Base-by-base conservation (phyloP, 108 stramenopile genomes). In the Nitzschia palea region DNA sequence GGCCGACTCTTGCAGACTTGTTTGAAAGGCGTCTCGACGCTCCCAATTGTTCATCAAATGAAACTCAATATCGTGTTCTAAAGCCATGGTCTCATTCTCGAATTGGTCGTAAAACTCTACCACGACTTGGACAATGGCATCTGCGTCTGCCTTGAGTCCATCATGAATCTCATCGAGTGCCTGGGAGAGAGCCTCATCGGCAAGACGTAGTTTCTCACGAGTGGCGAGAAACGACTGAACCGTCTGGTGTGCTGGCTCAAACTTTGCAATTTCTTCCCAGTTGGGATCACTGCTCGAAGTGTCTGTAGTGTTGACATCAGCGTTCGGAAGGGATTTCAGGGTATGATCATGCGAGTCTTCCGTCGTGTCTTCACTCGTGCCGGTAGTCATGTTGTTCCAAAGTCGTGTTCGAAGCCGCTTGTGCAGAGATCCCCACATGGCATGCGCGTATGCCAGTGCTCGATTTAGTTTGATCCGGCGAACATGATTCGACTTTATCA, bases 51-150 rank as follows among this genome's bases (percentile, higher is more conserved):
- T 35, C 65, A 74, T 66, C 18, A 66, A 2, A 44, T 59, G 28
- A 12, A 30, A 52, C 25, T 74, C 44, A 47, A 74, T 74, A 9
- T 74, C 45, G 65, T 80, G 28, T 34, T 74, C 66, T 17, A 59
- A 31, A 8, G 48, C 23, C 37, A 33, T 27, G 26, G 42, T 44
- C 22, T 34, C 26, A 28, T 44, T 50, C 12, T 33, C 31, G 20
- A 45, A 27, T 6, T 74, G 60, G 14, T 32, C 23, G 45, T 44
- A 66, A 0, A 67, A 18, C 27, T 54, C 44, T 9, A 61, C 23
- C 20, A 42, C 66, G 12, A 58, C 55, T 63, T 73, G 53, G 15
- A 50, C 26, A 36, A 73, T 58, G 23, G 55, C 44, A 23, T 56
- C 55, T 25, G 48, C 62, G 15, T 73, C 63, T 25, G 23, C 56